Evolutionary conservation across 2,329 filamentous ascomycete genomes (phyloP), one percentile per base, ranked within the genome.

Genomic region (Ophiocordyceps unilateralis): DNA sequence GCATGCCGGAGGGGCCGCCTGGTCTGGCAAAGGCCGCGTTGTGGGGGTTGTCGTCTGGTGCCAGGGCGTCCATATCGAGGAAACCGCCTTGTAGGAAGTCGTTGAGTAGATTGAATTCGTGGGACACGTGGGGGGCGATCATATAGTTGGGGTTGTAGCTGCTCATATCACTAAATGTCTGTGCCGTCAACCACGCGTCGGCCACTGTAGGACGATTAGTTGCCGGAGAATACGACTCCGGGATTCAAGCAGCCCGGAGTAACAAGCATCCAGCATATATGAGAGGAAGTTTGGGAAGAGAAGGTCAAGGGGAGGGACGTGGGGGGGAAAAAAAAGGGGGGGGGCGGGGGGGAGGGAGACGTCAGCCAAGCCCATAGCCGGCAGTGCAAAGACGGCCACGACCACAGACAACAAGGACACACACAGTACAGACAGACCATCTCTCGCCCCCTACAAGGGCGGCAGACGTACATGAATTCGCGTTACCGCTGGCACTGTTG

Each of bases 101-200:
- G 67, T 93, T 93, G 56, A 98, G 76, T 42, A 96, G 68, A 58
- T 95, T 94, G 61, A 94, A 95, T 67, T 98, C 91, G 64, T 91
- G 91, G 47, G 83, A 88, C 53, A 95, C 84, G 63, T 98, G 91
- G 48, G 87, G 84, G 41, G 70, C 66, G 65, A 95, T 93, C 81
- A 94, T 88, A 67, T 91, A 96, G 56, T 84, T 91, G 46, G 85
- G 83, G 64, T 95, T 86, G 57, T 88, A 86, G 58, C 79, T 85
- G 65, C 91, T 86, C 80, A 95, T 91, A 62, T 95, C 87, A 68
- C 93, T 82, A 61, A 85, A 91, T 58, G 81, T 91, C 56, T 86
- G 83, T 46, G 78, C 75, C 51, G 69, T 72, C 57, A 87, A 71
- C 81, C 84, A 89, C 57, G 87, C 83, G 66, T 85, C 84, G 56